phyloP scores from a whole-genome alignment of 129 eudicot genomes.

The Flaveria ramosissima region DNA sequence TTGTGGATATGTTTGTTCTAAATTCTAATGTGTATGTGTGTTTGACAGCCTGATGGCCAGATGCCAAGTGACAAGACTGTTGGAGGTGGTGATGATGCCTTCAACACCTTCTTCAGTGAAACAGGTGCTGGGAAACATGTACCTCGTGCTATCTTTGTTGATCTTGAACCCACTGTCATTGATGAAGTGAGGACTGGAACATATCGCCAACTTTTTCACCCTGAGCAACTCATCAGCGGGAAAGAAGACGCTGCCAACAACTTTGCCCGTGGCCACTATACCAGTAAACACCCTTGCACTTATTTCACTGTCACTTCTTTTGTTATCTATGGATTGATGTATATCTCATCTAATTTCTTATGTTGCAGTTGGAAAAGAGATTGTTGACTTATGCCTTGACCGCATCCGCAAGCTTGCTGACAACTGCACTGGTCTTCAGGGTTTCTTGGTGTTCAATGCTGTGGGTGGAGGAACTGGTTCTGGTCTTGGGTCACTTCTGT shows the following conservation, averaged over 20 bases:
- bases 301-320: not conserved
- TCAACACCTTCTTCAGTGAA: constrained; percentile 69
- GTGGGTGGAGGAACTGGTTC: constrained; percentile 74
- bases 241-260: constrained; percentile 66
- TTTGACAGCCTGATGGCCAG: constrained; percentile 61
- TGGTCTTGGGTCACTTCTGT: constrained; percentile 58
- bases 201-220: constrained; percentile 26
- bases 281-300: constrained; percentile 25
- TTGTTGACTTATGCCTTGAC: constrained; percentile 64
- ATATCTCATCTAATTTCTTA: not conserved
- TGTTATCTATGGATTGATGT: not conserved
- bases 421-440: constrained; percentile 69
- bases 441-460: constrained; percentile 62
- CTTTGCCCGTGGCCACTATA: constrained; percentile 70
- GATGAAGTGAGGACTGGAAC: constrained; percentile 66
- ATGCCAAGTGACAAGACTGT: constrained; percentile 53
- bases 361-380: constrained; percentile 54
- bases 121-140: constrained; percentile 45
- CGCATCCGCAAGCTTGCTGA: constrained; percentile 68
- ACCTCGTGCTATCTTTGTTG: constrained; percentile 27
- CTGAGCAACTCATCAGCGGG: constrained; percentile 9
- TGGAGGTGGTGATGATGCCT: constrained; percentile 44
- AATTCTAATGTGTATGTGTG: not conserved
- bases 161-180: constrained; percentile 67
- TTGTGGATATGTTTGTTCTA: not conserved